Conservation (phyloP, 495 filamentous ascomycete genomes). For the Schizothecium vesticola region DNA sequence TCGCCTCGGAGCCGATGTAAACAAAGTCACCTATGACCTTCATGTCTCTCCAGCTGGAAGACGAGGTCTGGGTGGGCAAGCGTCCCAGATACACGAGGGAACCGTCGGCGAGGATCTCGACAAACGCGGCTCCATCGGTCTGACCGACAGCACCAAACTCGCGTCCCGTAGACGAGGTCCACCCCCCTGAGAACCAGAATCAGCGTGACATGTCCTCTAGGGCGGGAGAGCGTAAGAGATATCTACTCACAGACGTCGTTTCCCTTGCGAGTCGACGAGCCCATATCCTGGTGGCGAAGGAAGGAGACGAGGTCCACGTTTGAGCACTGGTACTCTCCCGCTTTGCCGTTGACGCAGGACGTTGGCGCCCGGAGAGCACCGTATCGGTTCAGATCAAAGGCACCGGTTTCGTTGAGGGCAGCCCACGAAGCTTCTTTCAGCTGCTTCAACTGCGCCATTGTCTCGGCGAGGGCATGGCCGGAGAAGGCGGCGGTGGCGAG, state of each 20-base stretch:
- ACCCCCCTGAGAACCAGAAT: slow-evolving; percentile 22
- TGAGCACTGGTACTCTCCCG: slow-evolving; percentile 18
- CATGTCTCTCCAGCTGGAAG: slow-evolving; percentile 44
- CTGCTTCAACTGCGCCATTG: slow-evolving; percentile 10
- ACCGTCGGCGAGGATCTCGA: slow-evolving; percentile 35
- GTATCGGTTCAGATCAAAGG: slow-evolving; percentile 13
- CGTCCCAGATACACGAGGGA: slow-evolving; percentile 44
- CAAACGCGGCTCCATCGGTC: slow-evolving; percentile 44
- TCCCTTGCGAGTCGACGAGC: slow-evolving; percentile 12
- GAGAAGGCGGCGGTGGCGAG: background rate
- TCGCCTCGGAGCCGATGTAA: slow-evolving; percentile 43
- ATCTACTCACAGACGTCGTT: slow-evolving; percentile 15
- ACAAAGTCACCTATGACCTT: slow-evolving; percentile 38
- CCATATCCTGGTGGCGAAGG: slow-evolving; percentile 18
- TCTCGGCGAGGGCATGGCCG: slow-evolving; percentile 11
- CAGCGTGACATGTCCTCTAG: background rate
- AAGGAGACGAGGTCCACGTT: slow-evolving; percentile 15
- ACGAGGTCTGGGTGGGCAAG: slow-evolving; percentile 31
- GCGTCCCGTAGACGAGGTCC: slow-evolving; percentile 40
- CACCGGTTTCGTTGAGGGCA: slow-evolving; percentile 5
- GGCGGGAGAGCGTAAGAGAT: background rate
- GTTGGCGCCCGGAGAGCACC: background rate
- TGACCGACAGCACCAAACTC: slow-evolving; percentile 47
- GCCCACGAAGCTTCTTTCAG: slow-evolving; percentile 9
- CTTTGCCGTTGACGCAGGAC: slow-evolving; percentile 16